Evolutionary conservation across 495 filamentous ascomycete genomes (phyloP), one percentile per base, ranked within the genome.

Genomic region (Aspergillus homomorphus): DNA sequence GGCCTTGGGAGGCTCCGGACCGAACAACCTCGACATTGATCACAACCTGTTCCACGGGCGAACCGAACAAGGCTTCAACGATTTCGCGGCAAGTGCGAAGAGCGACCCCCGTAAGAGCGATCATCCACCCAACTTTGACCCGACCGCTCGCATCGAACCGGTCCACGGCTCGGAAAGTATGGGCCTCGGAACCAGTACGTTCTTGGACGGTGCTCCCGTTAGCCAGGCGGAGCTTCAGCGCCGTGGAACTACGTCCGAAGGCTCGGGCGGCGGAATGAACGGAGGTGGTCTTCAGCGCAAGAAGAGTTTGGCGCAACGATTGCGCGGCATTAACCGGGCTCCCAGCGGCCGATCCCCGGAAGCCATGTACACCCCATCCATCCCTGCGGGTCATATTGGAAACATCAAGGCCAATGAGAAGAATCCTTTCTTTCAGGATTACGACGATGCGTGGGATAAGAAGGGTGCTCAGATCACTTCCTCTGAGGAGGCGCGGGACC

Each of bases 181-280:
- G 61, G 95, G 95, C 12, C 79, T 99, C 5, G 95, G 95, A 53
- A 95, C 92, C 10, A 96, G 90, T 54, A 99, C 95, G 2, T 98
- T 98, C 77, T 73, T 99, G 21, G 95, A 99, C 62, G 95, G 95
- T 23, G 87, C 95, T 2, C 94, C 92, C 5, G 95, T 95, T 15
- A 87, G 92, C 20, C 85, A 86, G 55, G 78, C 86, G 15, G 93
- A 90, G 20, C 92, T 98, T 59, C 85, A 91, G 65, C 87, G 86
- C 38, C 85, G 85, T 55, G 84, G 90, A 55, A 85, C 80, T 55
- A 89, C 92, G 61, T 74, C 73, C 24, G 81, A 84, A 18, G 45
- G n/a, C 67, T 67, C 48, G 43, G 3, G 28, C 45, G 26, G 20
- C 26, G 53, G 53, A n/a, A 7, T 44, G 33, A 76, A 77, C 46